Evolutionary conservation across 106 monocot species (phyloP), one percentile per base, ranked within the genome.

Genomic region (Hemerocallis citrina): DNA sequence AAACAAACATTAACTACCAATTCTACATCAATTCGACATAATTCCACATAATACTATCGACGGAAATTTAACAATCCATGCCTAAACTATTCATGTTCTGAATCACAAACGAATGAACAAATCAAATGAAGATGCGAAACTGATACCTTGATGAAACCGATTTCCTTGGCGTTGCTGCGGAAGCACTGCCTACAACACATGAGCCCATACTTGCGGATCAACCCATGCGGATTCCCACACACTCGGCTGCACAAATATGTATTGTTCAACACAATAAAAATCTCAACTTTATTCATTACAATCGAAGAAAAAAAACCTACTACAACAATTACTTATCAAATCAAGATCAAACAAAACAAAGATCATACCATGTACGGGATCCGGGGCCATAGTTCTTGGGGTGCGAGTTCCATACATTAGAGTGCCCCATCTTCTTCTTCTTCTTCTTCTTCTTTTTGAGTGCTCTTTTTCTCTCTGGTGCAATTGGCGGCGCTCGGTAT

Each of bases 111-210:
- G 17, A 21, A 47, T 22, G 11, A 21, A 19, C 0, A 3, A 47
- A 47, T 21, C 20, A 22, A 47, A 47, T 47, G 11, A 47, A 19
- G 6, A 47, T 47, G 12, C 1, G 4, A 29, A 52, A 10, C 13
- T n/a, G n/a, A n/a, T 63, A 78, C 78, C 78, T 78, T 78, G 40
- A 78, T 73, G 34, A 78, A 78, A 30, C 78, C 78, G 50, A 78
- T 78, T 24, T 72, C 62, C 78, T 78, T 78, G 56, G 78, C 78
- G 15, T 78, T 78, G 73, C 67, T 78, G 67, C 73, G 78, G 68
- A 78, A 78, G 73, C 78, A 78, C 63, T 78, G 78, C 38, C 78
- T 72, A 68, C 78, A 78, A 40, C 78, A 78, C 78, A 78, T 78
- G 14, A 78, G 68, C 30, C 78, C 78, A 31, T 78, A 78, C 51